Evolutionary conservation across 169 alveolate genomes (phyloP).

Genomic region (Cystoisospora suis): DNA sequence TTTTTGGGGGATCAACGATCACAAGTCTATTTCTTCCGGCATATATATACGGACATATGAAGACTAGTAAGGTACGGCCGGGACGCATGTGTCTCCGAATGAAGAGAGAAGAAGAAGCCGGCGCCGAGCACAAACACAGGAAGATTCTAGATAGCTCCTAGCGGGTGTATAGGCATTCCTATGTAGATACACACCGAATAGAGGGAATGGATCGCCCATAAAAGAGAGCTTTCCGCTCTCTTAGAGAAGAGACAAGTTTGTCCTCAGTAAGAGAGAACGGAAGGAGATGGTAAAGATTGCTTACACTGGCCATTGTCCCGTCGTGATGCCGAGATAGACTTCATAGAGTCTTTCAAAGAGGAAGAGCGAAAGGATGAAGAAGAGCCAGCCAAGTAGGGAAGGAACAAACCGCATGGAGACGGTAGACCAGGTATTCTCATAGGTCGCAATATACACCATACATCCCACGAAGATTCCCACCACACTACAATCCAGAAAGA

Average conservation of each 20-base stretch:
- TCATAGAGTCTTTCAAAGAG: conserved; percentile 27
- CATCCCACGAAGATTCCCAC: neutral
- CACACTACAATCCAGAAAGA: neutral
- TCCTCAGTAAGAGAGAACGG: too few relatives aligned
- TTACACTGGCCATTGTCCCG: conserved; percentile 50
- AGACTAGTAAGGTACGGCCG: too few relatives aligned
- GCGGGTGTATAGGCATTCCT: neutral
- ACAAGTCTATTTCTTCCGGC: neutral
- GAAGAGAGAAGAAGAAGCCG: neutral
- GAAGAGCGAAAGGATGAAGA: neutral
- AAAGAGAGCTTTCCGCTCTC: too few relatives aligned
- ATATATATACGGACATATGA: neutral
- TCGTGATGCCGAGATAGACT: conserved; percentile 1
- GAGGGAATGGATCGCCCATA: too few relatives aligned
- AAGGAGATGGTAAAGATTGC: too few relatives aligned
- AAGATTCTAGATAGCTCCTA: neutral
- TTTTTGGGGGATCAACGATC: neutral
- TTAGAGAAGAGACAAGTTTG: too few relatives aligned
- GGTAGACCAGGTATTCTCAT: conserved; percentile 14
- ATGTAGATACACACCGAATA: too few relatives aligned
- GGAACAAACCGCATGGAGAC: conserved; percentile 28
- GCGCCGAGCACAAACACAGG: neutral
- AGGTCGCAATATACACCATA: neutral
- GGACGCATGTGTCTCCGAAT: neutral
- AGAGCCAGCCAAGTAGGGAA: conserved; percentile 17